Conservation (phyloP, 2,329 filamentous ascomycete species). For the Aaosphaeria pasadenensis region DNA sequence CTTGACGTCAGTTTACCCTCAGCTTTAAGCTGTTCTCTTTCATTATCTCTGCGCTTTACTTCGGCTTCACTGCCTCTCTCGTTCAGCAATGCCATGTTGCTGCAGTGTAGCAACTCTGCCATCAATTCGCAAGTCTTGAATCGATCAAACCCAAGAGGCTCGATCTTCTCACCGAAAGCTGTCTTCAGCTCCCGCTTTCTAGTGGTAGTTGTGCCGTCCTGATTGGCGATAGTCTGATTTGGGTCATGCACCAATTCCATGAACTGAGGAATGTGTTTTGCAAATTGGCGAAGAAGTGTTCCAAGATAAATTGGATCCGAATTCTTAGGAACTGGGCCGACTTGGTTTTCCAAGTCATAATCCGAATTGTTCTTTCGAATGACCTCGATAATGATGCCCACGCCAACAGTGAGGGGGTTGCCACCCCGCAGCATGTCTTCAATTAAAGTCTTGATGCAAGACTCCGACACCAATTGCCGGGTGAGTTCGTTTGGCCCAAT, state of each 20-base stretch:
- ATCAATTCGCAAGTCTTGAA: constrained; percentile 99
- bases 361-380: constrained; percentile 99
- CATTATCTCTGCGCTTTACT: constrained; percentile 73
- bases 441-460: constrained; percentile 82
- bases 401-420: constrained; percentile 91
- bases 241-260: constrained; percentile 85
- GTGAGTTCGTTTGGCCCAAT: constrained; percentile 97
- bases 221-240: constrained; percentile 55
- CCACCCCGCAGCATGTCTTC: constrained; percentile 89
- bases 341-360: constrained; percentile 89
- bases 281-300: constrained; percentile 83
- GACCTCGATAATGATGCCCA: constrained; percentile 96
- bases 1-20: constrained; percentile 70
- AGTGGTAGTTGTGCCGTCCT: constrained; percentile 57
- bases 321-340: constrained; percentile 73
- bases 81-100: constrained; percentile 96
- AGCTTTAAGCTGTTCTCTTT: constrained; percentile 73
- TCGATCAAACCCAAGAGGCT: constrained; percentile 92
- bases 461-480: constrained; percentile 83
- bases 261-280: constrained; percentile 87
- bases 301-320: constrained; percentile 97
- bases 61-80: constrained; percentile 86
- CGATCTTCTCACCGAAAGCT: constrained; percentile 86
- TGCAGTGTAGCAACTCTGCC: constrained; percentile 95
- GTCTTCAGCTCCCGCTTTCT: constrained; percentile 75